phyloP scores from a whole-genome alignment of 129 eudicot genomes.

The Pulicaria dysenterica region DNA sequence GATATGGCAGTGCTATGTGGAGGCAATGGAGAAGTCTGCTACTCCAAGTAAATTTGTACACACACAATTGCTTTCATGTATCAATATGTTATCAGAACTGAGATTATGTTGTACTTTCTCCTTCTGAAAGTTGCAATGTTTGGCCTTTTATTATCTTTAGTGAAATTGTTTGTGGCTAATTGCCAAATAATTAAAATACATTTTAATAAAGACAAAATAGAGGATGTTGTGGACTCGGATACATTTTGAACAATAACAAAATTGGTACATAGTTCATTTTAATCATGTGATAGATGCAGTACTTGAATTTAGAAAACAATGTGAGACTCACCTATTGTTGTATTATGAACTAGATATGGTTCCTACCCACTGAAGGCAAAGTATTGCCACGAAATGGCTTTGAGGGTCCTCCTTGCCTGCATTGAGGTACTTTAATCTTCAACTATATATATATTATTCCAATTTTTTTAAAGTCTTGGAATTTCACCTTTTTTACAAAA shows the following conservation, averaged over 20 bases:
- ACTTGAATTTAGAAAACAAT: background rate
- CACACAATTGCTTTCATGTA: background rate
- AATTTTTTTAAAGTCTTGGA: background rate
- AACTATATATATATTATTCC: background rate
- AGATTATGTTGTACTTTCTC: no score
- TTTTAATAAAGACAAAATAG: constrained; percentile 1
- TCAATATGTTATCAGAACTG: background rate
- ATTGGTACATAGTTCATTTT: background rate
- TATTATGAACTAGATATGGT: constrained; percentile 66
- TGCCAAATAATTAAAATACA: constrained; percentile 5
- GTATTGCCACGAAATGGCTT: constrained; percentile 98
- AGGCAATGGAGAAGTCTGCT: constrained; percentile 98
- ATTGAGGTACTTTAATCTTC: constrained; percentile 65
- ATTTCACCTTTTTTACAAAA: background rate
- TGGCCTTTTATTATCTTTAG: no score
- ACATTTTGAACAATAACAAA: constrained; percentile 1
- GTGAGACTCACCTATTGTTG: constrained; percentile 22
- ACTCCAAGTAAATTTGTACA: constrained; percentile 71
- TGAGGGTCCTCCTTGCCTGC: constrained; percentile 93
- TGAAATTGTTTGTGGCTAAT: background rate
- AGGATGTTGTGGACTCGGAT: constrained; percentile 4
- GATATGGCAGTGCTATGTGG: constrained; percentile 99
- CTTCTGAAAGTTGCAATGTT: no score
- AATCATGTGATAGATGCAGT: background rate
- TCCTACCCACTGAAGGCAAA: constrained; percentile 89